A percentile compares a stretch with the other conserved stretches of the same genome.
These are phyloP conservation scores for Fusarium austroafricanum DNA, from an alignment of 2,329 filamentous ascomycete genomes.

Conservation along the genomic window DNA sequence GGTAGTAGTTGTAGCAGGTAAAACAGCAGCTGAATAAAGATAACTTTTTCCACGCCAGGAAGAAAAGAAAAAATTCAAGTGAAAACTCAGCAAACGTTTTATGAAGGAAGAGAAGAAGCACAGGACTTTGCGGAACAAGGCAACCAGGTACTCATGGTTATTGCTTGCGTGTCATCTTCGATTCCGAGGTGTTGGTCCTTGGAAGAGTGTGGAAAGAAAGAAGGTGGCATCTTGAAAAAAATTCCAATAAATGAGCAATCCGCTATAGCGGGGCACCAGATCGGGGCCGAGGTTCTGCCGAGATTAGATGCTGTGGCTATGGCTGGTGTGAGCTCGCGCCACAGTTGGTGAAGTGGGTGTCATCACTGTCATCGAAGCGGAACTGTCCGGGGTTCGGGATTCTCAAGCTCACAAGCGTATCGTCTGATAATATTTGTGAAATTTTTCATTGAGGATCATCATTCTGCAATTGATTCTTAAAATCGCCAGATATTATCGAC, in stretches of 20 bases:
- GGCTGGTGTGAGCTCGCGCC: conserved; percentile 27
- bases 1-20: conserved; percentile 11
- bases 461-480: neutral
- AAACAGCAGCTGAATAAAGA: conserved; percentile 33
- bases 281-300: conserved; percentile 34
- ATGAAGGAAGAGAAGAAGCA: conserved; percentile 36
- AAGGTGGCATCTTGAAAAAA: conserved; percentile 28
- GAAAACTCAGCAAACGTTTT: conserved; percentile 23
- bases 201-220: conserved; percentile 39
- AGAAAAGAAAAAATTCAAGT: conserved; percentile 17
- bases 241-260: conserved; percentile 42
- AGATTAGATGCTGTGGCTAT: conserved; percentile 1
- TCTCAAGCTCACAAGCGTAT: conserved; percentile 25
- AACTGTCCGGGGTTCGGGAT: conserved; percentile 27
- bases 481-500: too few species aligned
- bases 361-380: conserved; percentile 33
- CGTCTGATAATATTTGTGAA: conserved; percentile 25
- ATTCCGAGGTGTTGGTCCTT: conserved; percentile 34
- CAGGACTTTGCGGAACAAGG: conserved; percentile 41
- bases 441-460: neutral
- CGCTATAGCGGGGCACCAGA: conserved; percentile 41
- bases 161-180: conserved; percentile 53
- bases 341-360: conserved; percentile 15
- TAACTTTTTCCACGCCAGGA: conserved; percentile 1
- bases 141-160: conserved; percentile 50